Base-by-base conservation (phyloP, 805 yeast species). In the Candida ulmi region DNA sequence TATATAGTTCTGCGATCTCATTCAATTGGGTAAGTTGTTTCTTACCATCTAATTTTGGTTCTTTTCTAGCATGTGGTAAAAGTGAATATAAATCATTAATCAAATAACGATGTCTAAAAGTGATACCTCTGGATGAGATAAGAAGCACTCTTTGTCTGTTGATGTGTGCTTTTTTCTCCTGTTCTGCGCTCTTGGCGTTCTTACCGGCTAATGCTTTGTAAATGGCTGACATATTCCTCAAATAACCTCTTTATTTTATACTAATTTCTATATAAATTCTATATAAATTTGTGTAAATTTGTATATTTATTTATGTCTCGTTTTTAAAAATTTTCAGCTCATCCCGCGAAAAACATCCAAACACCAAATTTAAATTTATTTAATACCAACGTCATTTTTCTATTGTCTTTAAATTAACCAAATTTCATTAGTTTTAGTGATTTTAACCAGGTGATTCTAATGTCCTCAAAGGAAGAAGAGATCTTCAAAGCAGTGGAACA, bases 1-100 rank as follows among this genome's bases (percentile, higher is more conserved):
- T 93, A 76, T 91, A 88, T 47, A 93, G 71, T 58, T 93, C 99
- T 3, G 98, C 98, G 45, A 90, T 84, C 68, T 93, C 99, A 58
- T 93, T 93, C 44, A 93, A 73, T 61, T 88, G 91, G 60, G 77
- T 76, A 47, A 91, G 72, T 61, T 87, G 86, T 60, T 90, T 86
- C 66, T 93, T 93, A 42, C 90, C 82, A 64, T 93, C 99, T 55
- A 91, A 74, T 61, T 93, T 93, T 45, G 97, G 95, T 66, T 93
- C 99, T 59, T 90, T 91, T 62, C 96, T 80, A 31, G 95, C 83
- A 60, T 93, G 99, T 41, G 99, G 99, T 60, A 93, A 66, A 60
- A 93, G 69, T 17, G 78, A 65, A 49, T 78, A 68, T 46, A 93
- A 67, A 65, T 93, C 98, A 50, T 76, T 74, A 47, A 93, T 87